These are phyloP conservation scores for Aspergillus nomiae DNA, from an alignment of 2,329 filamentous ascomycete genomes.

Conservation along the genomic window DNA sequence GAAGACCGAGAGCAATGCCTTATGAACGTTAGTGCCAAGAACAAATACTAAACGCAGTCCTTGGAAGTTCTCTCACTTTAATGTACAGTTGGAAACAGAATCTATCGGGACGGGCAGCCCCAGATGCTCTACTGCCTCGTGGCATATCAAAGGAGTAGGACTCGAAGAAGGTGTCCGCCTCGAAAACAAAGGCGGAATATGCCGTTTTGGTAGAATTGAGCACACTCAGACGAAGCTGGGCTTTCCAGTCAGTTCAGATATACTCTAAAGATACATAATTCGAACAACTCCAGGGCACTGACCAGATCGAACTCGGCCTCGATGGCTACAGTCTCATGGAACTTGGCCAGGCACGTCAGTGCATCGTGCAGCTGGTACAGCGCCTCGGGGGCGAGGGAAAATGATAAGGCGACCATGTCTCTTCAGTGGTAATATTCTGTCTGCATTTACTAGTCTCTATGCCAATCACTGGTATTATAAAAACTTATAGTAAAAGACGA, in stretches of 20 bases:
- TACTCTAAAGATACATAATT: background rate
- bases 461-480: too few relatives aligned
- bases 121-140: slow-evolving; percentile 20
- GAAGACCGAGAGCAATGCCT: slow-evolving; percentile 64
- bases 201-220: slow-evolving; percentile 66
- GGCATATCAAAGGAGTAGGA: slow-evolving; percentile 56
- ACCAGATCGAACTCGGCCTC: slow-evolving; percentile 63
- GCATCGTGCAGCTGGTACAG: slow-evolving; percentile 60
- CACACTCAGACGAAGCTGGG: slow-evolving; percentile 61
- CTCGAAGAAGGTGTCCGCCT: slow-evolving; percentile 58
- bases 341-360: slow-evolving; percentile 63
- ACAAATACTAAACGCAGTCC: background rate
- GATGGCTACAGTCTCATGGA: slow-evolving; percentile 64
- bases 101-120: slow-evolving; percentile 44
- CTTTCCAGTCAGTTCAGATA: slow-evolving; percentile 11
- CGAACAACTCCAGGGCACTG: slow-evolving; percentile 22
- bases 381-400: slow-evolving; percentile 59
- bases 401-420: slow-evolving; percentile 43
- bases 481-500: background rate
- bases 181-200: slow-evolving; percentile 62
- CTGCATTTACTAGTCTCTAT: background rate
- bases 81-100: slow-evolving; percentile 63
- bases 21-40: background rate
- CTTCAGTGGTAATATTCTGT: background rate
- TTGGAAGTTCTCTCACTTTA: slow-evolving; percentile 46